Base-by-base conservation (phyloP, 495 filamentous ascomycete genomes). In the Melanomma pulvis-pyrius region DNA sequence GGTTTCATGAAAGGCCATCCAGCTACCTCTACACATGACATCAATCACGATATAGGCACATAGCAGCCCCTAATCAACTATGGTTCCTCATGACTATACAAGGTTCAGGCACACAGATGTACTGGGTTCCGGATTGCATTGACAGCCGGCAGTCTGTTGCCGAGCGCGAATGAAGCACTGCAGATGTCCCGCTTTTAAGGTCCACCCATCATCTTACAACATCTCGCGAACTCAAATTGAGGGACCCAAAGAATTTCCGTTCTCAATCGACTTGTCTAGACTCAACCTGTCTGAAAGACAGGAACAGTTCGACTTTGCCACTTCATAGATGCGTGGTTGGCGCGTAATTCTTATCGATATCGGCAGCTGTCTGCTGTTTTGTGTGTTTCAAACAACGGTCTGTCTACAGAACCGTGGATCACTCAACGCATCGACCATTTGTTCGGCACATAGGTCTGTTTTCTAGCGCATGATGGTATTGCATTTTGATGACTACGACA, bases 371-470 rank as follows among this genome's bases (percentile, higher is more conserved):
- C 39, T 17, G 39, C n/a, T 44, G 39, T 2, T 15, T 44, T 44
- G 8, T 39, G 26, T 57, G 13, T 12, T 1, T 17, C 28, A 36
- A 36, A 57, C 53, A 15, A 6, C n/a, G 29, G 29, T n/a, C 5
- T 57, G 1, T 41, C 48, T 25, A 24, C 19, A 51, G 19, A 51
- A 51, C 48, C 48, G 48, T 51, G 48, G 48, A 29, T 25, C 48
- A 12, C 15, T 6, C 48, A 24, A 51, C 19, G 48, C 11, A 51
- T 19, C 46, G 46, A 36, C 32, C 32, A 36, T 36, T 36, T 49
- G 17, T 17, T 24, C 46, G 46, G 17, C 7, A 7, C 7, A 9
- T 8, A 24, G n/a, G 7, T 49, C 46, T 19, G 7, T 19, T 49
- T n/a, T 6, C 32, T 36, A 36, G 32, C 32, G 6, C 32, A 13